Base-by-base conservation (phyloP, 352 stramenopile species). In the Globisporangium heterothallicum region DNA sequence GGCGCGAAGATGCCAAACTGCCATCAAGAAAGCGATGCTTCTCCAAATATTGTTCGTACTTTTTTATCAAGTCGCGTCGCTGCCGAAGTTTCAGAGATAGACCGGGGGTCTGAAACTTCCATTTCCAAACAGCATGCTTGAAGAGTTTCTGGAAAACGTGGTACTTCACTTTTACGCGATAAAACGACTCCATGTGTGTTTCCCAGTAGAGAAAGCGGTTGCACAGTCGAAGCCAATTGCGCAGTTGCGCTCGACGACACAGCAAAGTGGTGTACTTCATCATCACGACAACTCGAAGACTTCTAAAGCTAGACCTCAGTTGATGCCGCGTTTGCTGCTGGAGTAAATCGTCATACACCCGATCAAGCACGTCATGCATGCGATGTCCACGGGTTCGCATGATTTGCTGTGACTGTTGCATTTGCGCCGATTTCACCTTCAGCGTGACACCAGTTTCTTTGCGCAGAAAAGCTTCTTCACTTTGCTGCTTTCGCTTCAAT, bases 141-240 rank as follows among this genome's bases (percentile, higher is more conserved):
- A 84, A 47, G 27, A 84, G 42, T 0, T 50, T 55, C 21, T 72
- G 69, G 26, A 84, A 87, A 6, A 51, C 65, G 13, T 61, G 58
- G 46, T 68, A 78, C 48, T 79, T 73, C 7, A 63, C 27, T 34
- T 77, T 84, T 3, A 60, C 45, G 4, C 54, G 49, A 35, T 72
- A 68, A 43, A 81, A 78, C 18, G 29, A 38, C 13, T 46, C 27
- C 38, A 84, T 78, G 47, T 79, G 59, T 14, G 56, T 55, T 16
- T 81, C 52, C 74, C 74, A 87, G 40, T 70, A 83, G 14, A 61
- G 52, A 47, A 81, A 84, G 8, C 76, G 72, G 14, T 68, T 53
- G 10, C 74, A 84, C 9, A 87, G 46, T 1, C 76, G 72, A 25
- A 87, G 48, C 74, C 74, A 87, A 36, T 87, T 87, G 13, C 76